A percentile compares a stretch with the other conserved stretches of the same genome.
These are phyloP conservation scores for Jatropha curcas DNA, from an alignment of 345 rosid genomes.

Conservation along the genomic window DNA sequence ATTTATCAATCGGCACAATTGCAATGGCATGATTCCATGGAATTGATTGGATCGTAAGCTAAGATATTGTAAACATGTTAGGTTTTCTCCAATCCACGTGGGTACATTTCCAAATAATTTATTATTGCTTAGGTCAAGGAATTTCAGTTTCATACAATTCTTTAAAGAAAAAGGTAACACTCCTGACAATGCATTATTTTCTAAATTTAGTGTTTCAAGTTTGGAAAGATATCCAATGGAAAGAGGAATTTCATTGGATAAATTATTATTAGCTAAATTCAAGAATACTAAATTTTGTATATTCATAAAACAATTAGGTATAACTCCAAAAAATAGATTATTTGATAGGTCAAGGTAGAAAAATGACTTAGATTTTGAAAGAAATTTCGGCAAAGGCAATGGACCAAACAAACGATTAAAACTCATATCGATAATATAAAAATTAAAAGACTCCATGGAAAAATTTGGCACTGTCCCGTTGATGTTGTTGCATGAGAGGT, in stretches of 20 bases:
- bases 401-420: slow-evolving; percentile 21
- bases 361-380: too few relatives aligned
- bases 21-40: slow-evolving; percentile 2
- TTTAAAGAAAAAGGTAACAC: slow-evolving; percentile 19
- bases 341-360: too few relatives aligned
- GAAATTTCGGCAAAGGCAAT: neutral
- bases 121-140: slow-evolving; percentile 17
- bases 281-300: neutral
- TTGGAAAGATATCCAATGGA: slow-evolving; percentile 5
- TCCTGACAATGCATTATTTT: slow-evolving; percentile 20
- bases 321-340: slow-evolving; percentile 13
- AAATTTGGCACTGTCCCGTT: slow-evolving; percentile 8
- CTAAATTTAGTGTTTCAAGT: neutral
- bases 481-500: slow-evolving; percentile 28
- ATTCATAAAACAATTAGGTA: slow-evolving; percentile 8
- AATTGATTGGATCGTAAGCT: slow-evolving; percentile 12
- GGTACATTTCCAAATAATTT: slow-evolving; percentile 15
- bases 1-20: neutral
- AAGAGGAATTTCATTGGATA: slow-evolving; percentile 18
- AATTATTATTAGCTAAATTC: slow-evolving; percentile 21
- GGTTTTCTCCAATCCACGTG: slow-evolving; percentile 16
- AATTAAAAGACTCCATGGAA: too few relatives aligned
- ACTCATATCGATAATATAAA: slow-evolving; percentile 13
- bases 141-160: neutral
- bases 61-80: slow-evolving; percentile 2